Evolutionary conservation across 2,329 filamentous ascomycete genomes (phyloP).

Genomic region (Colletotrichum melonis): DNA sequence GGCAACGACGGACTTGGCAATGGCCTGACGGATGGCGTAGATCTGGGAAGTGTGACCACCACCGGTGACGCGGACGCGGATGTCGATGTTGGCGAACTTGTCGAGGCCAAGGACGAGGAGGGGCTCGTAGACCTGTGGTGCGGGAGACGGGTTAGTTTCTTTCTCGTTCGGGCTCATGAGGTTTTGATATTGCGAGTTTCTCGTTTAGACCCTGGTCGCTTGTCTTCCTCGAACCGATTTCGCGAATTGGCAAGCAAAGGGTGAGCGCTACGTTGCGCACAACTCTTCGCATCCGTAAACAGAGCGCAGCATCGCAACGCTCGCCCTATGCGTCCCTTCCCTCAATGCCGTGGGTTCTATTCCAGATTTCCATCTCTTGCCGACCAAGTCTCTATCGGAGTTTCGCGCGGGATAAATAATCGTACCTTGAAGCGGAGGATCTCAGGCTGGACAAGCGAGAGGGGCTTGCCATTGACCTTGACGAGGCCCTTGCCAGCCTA

Average conservation of each 20-base stretch:
- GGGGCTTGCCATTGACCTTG: slow-evolving; percentile 98
- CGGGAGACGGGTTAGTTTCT: slow-evolving; percentile 11
- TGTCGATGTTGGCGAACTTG: slow-evolving; percentile 97
- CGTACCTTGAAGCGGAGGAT: slow-evolving; percentile 96
- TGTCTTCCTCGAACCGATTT: not conserved
- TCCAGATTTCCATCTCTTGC: slow-evolving; percentile 13
- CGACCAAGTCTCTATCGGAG: slow-evolving; percentile 13
- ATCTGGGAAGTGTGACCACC: slow-evolving; percentile 98
- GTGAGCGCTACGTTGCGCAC: not conserved
- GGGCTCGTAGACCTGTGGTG: slow-evolving; percentile 90
- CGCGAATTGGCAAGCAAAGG: not conserved
- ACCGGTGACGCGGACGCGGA: slow-evolving; percentile 94
- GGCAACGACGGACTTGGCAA: slow-evolving; percentile 92
- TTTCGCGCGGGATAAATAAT: slow-evolving; percentile 35
- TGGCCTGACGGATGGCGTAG: slow-evolving; percentile 99
- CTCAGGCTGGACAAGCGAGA: slow-evolving; percentile 94
- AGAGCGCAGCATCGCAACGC: slow-evolving; percentile 2
- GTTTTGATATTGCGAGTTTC: not conserved
- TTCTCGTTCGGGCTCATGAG: not conserved
- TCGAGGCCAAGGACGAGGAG: slow-evolving; percentile 96
- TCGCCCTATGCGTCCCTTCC: not conserved
- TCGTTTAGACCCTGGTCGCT: not conserved
- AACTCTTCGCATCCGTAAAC: not conserved
- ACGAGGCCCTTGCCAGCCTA: slow-evolving; percentile 77
- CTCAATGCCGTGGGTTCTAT: not conserved